Evolutionary conservation across 306 rosid species (phyloP).

Genomic region (Benincasa hispida): DNA sequence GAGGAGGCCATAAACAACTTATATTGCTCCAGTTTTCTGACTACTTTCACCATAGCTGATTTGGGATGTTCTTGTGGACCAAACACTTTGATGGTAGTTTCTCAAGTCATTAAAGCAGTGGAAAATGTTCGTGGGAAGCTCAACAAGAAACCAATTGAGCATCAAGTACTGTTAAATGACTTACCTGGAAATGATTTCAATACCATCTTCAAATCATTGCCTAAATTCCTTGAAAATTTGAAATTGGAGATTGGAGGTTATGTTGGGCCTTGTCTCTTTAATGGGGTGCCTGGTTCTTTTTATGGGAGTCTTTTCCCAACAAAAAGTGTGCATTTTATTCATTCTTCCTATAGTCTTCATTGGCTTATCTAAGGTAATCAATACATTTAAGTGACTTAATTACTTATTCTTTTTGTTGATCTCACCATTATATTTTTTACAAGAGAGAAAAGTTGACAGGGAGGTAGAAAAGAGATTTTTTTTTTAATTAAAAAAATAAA

Average conservation of each 20-base stretch:
- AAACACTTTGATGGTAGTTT: background rate
- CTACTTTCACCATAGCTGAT: conserved; percentile 5
- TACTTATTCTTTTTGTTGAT: too few species aligned
- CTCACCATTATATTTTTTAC: too few species aligned
- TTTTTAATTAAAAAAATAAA: too few species aligned
- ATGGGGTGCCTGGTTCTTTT: conserved; percentile 39
- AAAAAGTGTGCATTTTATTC: conserved; percentile 22
- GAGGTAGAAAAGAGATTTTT: too few species aligned
- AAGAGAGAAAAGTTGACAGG: too few species aligned
- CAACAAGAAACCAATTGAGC: background rate
- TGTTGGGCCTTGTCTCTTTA: conserved; percentile 22
- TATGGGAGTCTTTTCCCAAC: conserved; percentile 37
- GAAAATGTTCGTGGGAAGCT: background rate
- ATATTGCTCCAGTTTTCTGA: background rate
- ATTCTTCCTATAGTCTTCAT: conserved; percentile 29
- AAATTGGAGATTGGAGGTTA: background rate
- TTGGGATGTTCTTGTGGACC: conserved; percentile 17
- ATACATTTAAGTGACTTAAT: too few species aligned
- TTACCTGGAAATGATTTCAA: conserved; percentile 45
- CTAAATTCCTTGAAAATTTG: conserved; percentile 13
- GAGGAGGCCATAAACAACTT: conserved; percentile 4
- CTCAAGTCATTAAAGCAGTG: conserved; percentile 7
- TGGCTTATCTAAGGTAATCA: conserved; percentile 24
- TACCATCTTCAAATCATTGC: conserved; percentile 19
- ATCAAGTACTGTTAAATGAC: conserved; percentile 36